A percentile compares a stretch with the other conserved stretches of the same genome.
These are phyloP conservation scores for Leishmania tropica DNA, from an alignment of 208 protist species.

Conservation along the genomic window DNA sequence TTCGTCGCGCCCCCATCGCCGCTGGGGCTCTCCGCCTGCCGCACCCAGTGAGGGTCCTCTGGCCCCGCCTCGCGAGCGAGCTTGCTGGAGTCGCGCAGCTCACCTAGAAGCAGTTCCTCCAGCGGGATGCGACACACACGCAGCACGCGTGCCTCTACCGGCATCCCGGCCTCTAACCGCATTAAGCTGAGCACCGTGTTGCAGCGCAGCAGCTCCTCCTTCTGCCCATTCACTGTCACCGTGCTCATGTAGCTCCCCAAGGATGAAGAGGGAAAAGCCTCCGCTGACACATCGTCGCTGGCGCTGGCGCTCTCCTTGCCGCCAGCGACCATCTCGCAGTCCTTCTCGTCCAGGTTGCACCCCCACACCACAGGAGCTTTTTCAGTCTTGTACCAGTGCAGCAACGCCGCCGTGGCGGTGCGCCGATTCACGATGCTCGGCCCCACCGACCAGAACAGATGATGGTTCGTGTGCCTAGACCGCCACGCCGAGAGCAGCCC, in stretches of 20 bases:
- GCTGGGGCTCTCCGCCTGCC: constrained; percentile 7
- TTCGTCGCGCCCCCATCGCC: neutral
- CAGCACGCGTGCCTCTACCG: constrained; percentile 29
- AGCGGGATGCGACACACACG: constrained; percentile 35
- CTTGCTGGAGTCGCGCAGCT: constrained; percentile 58
- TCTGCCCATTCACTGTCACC: constrained; percentile 8
- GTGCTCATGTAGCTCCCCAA: constrained; percentile 20
- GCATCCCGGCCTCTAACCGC: neutral
- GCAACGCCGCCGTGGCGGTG: constrained; percentile 34
- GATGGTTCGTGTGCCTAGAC: constrained; percentile 3
- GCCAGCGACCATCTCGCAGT: constrained; percentile 1
- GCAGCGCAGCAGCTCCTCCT: constrained; percentile 12
- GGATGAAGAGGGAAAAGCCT: constrained; percentile 3
- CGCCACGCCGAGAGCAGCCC: constrained; percentile 18
- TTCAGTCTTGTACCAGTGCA: constrained; percentile 22
- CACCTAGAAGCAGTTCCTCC: constrained; percentile 66
- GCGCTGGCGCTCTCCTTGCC: neutral
- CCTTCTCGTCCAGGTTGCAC: constrained; percentile 21
- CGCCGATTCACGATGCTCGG: constrained; percentile 23
- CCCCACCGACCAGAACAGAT: constrained; percentile 45
- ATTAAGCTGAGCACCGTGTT: constrained; percentile 16
- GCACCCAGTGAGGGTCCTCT: constrained; percentile 50
- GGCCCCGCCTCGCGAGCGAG: constrained; percentile 47
- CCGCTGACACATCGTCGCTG: neutral
- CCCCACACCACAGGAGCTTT: constrained; percentile 16